phyloP scores from a whole-genome alignment of 176 grass and related monocot genomes.

The Aegilops longissima region DNA sequence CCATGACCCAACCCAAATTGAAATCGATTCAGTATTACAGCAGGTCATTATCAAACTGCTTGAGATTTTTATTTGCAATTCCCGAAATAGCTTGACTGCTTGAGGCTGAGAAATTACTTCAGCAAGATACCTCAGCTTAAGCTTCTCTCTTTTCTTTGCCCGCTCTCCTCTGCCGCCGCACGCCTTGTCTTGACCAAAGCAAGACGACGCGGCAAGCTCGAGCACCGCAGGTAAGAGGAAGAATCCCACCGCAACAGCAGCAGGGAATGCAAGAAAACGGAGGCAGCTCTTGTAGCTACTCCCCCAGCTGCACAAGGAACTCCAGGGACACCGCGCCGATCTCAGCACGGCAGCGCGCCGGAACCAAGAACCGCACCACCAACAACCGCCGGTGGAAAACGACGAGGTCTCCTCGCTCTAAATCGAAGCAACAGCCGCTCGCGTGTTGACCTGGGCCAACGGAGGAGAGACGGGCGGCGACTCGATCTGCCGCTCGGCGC shows the following conservation, averaged over 20 bases:
- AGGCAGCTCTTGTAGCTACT: neutral
- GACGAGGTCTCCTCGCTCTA: neutral
- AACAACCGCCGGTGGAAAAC: neutral
- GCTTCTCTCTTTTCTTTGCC: neutral
- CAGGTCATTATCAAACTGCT: too few species aligned
- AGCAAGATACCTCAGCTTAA: neutral
- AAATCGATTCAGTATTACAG: neutral
- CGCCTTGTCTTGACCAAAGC: neutral
- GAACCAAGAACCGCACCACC: constrained; percentile 21
- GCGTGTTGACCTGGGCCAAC: constrained; percentile 12
- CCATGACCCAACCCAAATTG: neutral
- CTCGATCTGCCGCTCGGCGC: constrained; percentile 1
- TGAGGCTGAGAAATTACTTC: constrained; percentile 3
- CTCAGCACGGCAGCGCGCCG: neutral
- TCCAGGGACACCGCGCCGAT: neutral
- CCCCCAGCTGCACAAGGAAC: neutral
- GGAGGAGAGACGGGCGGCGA: neutral
- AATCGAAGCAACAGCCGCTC: neutral
- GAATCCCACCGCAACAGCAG: constrained; percentile 13
- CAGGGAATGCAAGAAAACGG: constrained; percentile 25
- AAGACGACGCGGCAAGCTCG: neutral
- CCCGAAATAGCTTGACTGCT: neutral
- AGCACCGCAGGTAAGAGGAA: neutral
- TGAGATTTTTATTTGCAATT: neutral
- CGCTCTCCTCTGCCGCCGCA: neutral